phyloP scores from a whole-genome alignment of 495 filamentous ascomycete genomes.

The Hypoxylon intermedium region DNA sequence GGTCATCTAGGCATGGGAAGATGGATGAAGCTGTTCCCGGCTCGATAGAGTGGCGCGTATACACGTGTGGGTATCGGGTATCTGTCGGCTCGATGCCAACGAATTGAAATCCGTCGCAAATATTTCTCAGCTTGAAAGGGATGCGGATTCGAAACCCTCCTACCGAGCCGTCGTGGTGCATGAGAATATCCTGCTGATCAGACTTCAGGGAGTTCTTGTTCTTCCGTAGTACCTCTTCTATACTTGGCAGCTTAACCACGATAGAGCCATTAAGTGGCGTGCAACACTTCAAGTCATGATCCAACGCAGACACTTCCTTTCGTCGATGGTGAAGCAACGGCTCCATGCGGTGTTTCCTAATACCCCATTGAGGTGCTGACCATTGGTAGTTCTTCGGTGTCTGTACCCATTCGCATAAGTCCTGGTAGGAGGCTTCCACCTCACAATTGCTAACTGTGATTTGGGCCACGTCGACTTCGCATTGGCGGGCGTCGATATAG shows the following conservation, averaged over 20 bases:
- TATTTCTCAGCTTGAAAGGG: constrained; percentile 74
- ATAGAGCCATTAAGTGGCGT: constrained; percentile 54
- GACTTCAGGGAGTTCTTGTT: constrained; percentile 42
- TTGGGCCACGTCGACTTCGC: constrained; percentile 66
- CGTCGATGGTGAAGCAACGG: constrained; percentile 62
- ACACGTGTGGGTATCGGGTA: constrained; percentile 84
- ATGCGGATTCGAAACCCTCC: constrained; percentile 61
- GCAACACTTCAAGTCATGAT: constrained; percentile 47
- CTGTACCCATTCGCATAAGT: constrained; percentile 72
- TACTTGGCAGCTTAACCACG: constrained; percentile 47
- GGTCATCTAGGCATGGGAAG: constrained; percentile 91
- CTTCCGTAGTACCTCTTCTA: constrained; percentile 44
- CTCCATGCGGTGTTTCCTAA: constrained; percentile 71
- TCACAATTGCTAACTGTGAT: constrained; percentile 72
- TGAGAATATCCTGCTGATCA: constrained; percentile 40
- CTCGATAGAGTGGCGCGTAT: constrained; percentile 78
- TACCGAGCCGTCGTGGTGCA: constrained; percentile 39
- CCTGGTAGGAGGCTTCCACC: constrained; percentile 67
- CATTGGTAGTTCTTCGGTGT: constrained; percentile 63
- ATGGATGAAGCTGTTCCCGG: constrained; percentile 82
- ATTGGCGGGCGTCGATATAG: constrained; percentile 84
- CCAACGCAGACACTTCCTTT: constrained; percentile 50
- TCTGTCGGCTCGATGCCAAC: constrained; percentile 82
- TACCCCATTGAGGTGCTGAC: constrained; percentile 78
- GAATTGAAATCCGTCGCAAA: constrained; percentile 89